A percentile compares a stretch with the other conserved stretches of the same genome.
Evolutionary conservation across 495 filamentous ascomycete genomes (phyloP).

Genomic region (Glutinoglossum americanum): DNA sequence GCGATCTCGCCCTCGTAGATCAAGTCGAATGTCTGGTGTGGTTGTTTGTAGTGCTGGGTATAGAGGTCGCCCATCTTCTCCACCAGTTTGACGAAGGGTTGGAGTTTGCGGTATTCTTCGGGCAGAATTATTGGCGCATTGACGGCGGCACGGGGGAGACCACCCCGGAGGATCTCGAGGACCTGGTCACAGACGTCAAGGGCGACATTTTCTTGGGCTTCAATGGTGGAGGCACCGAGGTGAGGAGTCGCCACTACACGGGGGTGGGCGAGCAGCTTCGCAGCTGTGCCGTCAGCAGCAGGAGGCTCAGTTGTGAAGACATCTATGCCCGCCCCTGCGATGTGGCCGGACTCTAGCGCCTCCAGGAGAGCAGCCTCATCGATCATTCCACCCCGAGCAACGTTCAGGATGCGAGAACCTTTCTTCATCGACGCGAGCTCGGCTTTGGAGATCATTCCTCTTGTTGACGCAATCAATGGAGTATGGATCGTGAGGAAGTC

Average conservation of each 20-base stretch:
- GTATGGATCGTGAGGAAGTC: slow-evolving; percentile 63
- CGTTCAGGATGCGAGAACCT: slow-evolving; percentile 43
- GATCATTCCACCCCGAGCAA: slow-evolving; percentile 52
- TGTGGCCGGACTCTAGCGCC: slow-evolving; percentile 41
- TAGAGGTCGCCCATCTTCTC: slow-evolving; percentile 51
- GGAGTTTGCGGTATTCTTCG: slow-evolving; percentile 45
- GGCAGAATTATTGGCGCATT: slow-evolving; percentile 54
- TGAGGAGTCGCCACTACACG: slow-evolving; percentile 49
- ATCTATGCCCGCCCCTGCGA: slow-evolving; percentile 53
- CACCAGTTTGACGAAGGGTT: slow-evolving; percentile 44
- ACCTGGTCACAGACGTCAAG: slow-evolving; percentile 57
- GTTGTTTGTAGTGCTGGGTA: slow-evolving; percentile 36
- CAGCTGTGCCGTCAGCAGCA: slow-evolving; percentile 20
- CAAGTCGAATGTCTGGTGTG: slow-evolving; percentile 34
- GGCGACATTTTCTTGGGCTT: slow-evolving; percentile 56
- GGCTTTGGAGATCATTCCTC: slow-evolving; percentile 35
- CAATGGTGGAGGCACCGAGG: slow-evolving; percentile 50
- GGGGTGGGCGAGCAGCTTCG: slow-evolving; percentile 33
- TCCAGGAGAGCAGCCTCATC: slow-evolving; percentile 46
- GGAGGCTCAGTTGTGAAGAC: slow-evolving; percentile 56
- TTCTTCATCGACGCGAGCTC: slow-evolving; percentile 48
- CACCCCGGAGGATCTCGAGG: slow-evolving; percentile 39
- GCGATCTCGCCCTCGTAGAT: slow-evolving; percentile 46
- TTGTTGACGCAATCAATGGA: slow-evolving; percentile 47
- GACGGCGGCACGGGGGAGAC: slow-evolving; percentile 44